phyloP scores from a whole-genome alignment of 75 land plant genomes.

The Pinus taeda region DNA sequence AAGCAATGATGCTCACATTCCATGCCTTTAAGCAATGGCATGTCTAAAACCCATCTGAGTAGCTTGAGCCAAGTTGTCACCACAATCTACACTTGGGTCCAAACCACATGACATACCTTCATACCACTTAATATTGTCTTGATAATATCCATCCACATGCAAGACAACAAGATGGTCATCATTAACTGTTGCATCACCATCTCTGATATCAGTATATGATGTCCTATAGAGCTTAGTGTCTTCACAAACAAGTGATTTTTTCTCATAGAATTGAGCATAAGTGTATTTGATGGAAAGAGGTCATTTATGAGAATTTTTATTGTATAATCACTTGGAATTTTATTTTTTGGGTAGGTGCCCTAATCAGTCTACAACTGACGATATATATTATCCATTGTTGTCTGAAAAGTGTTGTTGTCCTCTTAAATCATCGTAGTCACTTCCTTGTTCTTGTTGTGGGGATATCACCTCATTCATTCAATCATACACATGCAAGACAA shows the following conservation, averaged over 20 bases:
- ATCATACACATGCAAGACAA: too few relatives aligned
- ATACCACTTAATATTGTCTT: constrained; percentile 21
- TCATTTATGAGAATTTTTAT: background rate
- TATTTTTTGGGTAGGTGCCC: background rate
- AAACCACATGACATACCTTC: constrained; percentile 13
- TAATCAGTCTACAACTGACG: background rate
- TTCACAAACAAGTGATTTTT: background rate
- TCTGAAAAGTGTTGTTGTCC: background rate
- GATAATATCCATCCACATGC: constrained; percentile 20
- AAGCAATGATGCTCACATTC: too few relatives aligned
- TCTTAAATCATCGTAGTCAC: background rate
- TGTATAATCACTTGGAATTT: background rate
- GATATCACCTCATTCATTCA: too few relatives aligned
- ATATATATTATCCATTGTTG: background rate
- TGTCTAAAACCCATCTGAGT: background rate
- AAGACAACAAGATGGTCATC: constrained; percentile 13
- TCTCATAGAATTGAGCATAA: background rate
- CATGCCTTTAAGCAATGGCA: too few relatives aligned
- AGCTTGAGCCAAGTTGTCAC: background rate
- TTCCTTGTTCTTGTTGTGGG: too few relatives aligned
- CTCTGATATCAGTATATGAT: background rate
- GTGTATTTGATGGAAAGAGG: background rate
- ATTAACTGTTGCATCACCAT: background rate
- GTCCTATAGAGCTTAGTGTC: background rate
- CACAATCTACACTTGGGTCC: background rate